Percentiles rank a stretch among this genome's conserved stretches.
These are phyloP conservation scores for Scheffersomyces lignicola DNA, from an alignment of 1,139 yeast species.

Conservation along the genomic window DNA sequence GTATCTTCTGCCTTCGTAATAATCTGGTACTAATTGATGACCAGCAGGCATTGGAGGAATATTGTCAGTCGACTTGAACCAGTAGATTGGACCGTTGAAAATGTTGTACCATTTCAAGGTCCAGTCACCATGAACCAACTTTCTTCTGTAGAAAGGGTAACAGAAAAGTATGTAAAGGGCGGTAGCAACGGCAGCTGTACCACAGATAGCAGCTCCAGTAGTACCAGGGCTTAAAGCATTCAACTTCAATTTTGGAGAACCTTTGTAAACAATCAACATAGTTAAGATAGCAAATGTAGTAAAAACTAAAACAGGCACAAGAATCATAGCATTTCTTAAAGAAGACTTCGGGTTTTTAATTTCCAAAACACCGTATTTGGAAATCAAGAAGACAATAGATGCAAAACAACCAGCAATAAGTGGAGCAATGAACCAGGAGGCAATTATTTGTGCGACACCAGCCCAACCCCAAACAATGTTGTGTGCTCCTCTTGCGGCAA, in stretches of 20 bases:
- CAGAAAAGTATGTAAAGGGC: slow-evolving; percentile 53
- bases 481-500: slow-evolving; percentile 64
- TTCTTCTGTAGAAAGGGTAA: slow-evolving; percentile 65
- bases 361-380: slow-evolving; percentile 64
- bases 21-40: slow-evolving; percentile 55
- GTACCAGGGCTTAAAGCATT: slow-evolving; percentile 51
- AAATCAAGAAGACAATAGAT: slow-evolving; percentile 54
- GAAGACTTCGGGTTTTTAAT: slow-evolving; percentile 45
- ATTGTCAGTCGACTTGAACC: slow-evolving; percentile 53
- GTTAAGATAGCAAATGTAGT: slow-evolving; percentile 63
- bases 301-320: slow-evolving; percentile 65
- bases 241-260: slow-evolving; percentile 65
- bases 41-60: slow-evolving; percentile 72
- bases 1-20: slow-evolving; percentile 61
- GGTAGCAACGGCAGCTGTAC: slow-evolving; percentile 61
- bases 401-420: slow-evolving; percentile 66
- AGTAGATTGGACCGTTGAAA: slow-evolving; percentile 57
- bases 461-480: slow-evolving; percentile 74
- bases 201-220: slow-evolving; percentile 56
- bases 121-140: slow-evolving; percentile 65
- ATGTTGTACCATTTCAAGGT: slow-evolving; percentile 60
- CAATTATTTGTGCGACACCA: slow-evolving; percentile 71
- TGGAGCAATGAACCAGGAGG: slow-evolving; percentile 86
- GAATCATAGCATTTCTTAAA: slow-evolving; percentile 52
- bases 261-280: slow-evolving; percentile 65